These are phyloP conservation scores for Camellia lanceoleosa DNA, from an alignment of 148 eudicot genomes.

Conservation along the genomic window DNA sequence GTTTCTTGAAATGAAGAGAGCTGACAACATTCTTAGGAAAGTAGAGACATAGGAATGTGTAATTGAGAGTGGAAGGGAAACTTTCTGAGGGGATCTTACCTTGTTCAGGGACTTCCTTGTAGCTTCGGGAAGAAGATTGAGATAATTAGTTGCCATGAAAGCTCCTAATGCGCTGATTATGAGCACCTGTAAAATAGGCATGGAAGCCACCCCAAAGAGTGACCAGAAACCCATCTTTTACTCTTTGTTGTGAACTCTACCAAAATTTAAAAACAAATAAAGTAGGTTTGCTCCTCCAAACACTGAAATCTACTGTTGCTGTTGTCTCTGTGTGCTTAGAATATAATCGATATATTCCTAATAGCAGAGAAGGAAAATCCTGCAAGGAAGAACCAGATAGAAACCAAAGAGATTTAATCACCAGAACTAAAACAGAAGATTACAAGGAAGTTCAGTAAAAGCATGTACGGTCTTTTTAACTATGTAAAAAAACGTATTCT, in stretches of 20 bases:
- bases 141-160: conserved; percentile 33
- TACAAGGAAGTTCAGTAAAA: background rate
- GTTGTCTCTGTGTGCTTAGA: background rate
- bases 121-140: conserved; percentile 29
- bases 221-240: conserved; percentile 31
- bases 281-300: background rate
- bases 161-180: conserved; percentile 35
- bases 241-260: background rate
- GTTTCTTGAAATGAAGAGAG: background rate
- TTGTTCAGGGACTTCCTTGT: conserved; percentile 36
- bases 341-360: background rate
- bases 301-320: background rate
- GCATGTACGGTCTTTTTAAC: background rate
- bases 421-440: background rate
- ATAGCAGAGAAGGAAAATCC: conserved; percentile 13
- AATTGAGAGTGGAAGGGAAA: background rate
- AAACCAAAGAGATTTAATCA: background rate
- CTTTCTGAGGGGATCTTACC: conserved; percentile 13
- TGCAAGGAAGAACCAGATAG: background rate
- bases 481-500: background rate
- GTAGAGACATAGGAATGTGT: background rate
- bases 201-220: conserved; percentile 34
- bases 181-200: conserved; percentile 32
- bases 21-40: background rate
- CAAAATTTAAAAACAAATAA: background rate